Evolutionary conservation across 345 rosid species (phyloP), one percentile per base, ranked within the genome.

Genomic region (Syzygium aqueum): DNA sequence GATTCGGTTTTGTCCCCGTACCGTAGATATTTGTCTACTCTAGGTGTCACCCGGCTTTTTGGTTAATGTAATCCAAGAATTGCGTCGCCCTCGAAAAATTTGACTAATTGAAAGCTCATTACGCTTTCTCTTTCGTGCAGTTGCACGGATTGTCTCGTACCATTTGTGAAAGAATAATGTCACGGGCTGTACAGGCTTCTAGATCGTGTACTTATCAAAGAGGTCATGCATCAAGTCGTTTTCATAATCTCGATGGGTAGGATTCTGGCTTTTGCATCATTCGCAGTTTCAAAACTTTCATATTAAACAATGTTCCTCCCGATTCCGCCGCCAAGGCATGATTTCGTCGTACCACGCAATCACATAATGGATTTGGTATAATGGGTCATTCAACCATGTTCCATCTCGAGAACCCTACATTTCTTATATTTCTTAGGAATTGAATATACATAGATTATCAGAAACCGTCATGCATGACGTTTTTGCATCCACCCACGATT

Each of bases 401-500:
- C 73, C 19, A 30, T 19, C 80, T 19, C 21, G 49, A 21, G 59
- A 21, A 22, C 59, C 25, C 56, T 25, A 84, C 25, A 13, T 50
- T 84, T 52, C 25, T 43, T 6, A 85, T 23, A 46, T 43, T 56
- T 25, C 11, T 22, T 25, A 25, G 28, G 21, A 43, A 27, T 30
- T 28, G 33, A 57, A 85, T 40, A 33, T 33, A 85, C 46, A 43
- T 43, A 37, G 21, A 28, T n/a, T n/a, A n/a, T 56, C 51, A 6
- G 52, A 61, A 85, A 56, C 11, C 87, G 87, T 85, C 87, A 85
- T 85, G 87, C 54, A 85, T 85, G 73, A 85, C 87, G 80, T 43
- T 13, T 85, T 56, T 56, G 43, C 86, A 16, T 37, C 50, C 19
- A 6, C 28, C 51, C n/a, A 12, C 28, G 15, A 11, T 14, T 25